These are phyloP conservation scores for Paecilomyces niveus DNA, from an alignment of 2,329 filamentous ascomycete species.

Conservation along the genomic window DNA sequence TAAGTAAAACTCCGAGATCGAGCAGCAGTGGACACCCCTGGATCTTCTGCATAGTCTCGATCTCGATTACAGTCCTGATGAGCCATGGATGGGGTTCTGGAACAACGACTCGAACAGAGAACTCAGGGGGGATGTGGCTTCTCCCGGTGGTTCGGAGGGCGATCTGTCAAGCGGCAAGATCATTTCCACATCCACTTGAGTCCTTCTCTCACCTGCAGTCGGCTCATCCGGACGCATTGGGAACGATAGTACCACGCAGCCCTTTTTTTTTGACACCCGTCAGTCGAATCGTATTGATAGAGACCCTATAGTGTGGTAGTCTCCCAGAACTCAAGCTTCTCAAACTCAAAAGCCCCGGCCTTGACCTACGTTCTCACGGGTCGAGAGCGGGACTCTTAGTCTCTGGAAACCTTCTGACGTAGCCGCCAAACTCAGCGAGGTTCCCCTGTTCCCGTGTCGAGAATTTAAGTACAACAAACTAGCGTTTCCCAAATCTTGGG, in stretches of 20 bases:
- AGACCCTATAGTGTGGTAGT: neutral
- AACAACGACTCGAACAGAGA: neutral
- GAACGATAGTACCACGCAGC: neutral
- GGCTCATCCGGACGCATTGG: neutral
- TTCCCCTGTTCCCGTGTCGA: neutral
- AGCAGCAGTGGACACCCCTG: neutral
- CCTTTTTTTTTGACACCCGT: neutral
- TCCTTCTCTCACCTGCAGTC: neutral
- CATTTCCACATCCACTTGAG: neutral
- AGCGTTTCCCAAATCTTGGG: neutral
- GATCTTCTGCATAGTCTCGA: neutral
- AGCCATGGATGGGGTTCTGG: neutral
- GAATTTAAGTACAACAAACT: neutral
- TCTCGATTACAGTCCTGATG: neutral
- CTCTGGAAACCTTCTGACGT: neutral
- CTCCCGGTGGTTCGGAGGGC: neutral
- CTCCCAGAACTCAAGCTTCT: neutral
- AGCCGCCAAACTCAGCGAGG: neutral
- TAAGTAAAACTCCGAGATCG: neutral
- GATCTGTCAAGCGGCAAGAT: conserved; percentile 1
- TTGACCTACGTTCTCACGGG: neutral
- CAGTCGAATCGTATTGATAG: neutral
- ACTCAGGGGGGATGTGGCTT: neutral
- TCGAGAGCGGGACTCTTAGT: neutral
- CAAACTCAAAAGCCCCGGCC: neutral